phyloP scores from a whole-genome alignment of 2,329 filamentous ascomycete genomes.

The Sarocladium kiliense region DNA sequence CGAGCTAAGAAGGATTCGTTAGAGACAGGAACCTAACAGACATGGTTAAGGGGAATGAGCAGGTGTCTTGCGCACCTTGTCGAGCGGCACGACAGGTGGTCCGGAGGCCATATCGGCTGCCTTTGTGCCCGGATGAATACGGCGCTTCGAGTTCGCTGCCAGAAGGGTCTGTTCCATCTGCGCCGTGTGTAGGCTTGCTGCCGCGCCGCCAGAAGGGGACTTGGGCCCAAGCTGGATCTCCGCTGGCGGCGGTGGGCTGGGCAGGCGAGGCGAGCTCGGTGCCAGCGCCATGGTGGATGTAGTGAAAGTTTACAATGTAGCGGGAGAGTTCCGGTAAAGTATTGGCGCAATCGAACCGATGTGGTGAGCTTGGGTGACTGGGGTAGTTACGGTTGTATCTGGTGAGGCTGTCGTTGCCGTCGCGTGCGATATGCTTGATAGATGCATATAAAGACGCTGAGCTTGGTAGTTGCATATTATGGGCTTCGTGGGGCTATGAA shows the following conservation, averaged over 20 bases:
- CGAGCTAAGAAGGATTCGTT: slow-evolving; percentile 55
- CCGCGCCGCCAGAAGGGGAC: slow-evolving; percentile 58
- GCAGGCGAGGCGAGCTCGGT: slow-evolving; percentile 84
- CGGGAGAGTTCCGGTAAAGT: not conserved
- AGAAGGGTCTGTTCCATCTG: slow-evolving; percentile 59
- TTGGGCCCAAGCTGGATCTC: slow-evolving; percentile 86
- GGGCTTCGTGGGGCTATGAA: not conserved
- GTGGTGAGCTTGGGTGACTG: not conserved
- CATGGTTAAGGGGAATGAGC: not conserved
- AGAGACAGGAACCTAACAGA: not conserved
- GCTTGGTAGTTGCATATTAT: slow-evolving; percentile 18
- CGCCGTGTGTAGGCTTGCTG: slow-evolving; percentile 51
- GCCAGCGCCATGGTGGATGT: slow-evolving; percentile 47
- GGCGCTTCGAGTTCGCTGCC: slow-evolving; percentile 70
- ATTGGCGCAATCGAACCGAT: not conserved
- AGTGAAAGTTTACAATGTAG: not conserved
- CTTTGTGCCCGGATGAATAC: slow-evolving; percentile 89
- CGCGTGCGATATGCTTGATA: slow-evolving; percentile 11
- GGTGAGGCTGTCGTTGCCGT: not conserved
- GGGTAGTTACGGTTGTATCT: not conserved
- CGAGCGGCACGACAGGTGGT: slow-evolving; percentile 78
- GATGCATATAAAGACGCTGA: slow-evolving; percentile 13
- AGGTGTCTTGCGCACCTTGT: slow-evolving; percentile 59
- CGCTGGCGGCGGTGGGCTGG: slow-evolving; percentile 88
- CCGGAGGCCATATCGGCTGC: slow-evolving; percentile 90